These are phyloP conservation scores for Amanita thiersii DNA, from an alignment of 768 basidiomycete species.

Conservation along the genomic window DNA sequence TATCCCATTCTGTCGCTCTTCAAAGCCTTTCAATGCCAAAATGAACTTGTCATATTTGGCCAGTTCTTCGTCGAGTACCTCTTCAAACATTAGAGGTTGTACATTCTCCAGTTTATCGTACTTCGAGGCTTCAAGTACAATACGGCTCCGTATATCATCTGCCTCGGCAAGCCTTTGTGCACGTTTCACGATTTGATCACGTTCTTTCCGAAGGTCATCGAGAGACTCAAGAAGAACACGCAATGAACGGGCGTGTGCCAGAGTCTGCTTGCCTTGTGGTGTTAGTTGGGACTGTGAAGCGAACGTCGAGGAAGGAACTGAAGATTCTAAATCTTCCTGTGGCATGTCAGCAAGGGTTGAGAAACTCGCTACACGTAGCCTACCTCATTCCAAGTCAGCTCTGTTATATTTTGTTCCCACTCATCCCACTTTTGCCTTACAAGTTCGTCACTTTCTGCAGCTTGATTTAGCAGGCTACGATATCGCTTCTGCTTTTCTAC, in stretches of 20 bases:
- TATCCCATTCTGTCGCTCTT: constrained; percentile 55
- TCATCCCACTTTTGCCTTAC: constrained; percentile 84
- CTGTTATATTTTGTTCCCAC: constrained; percentile 68
- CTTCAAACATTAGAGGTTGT: constrained; percentile 83
- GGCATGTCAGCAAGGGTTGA: not conserved
- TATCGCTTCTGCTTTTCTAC: constrained; percentile 67
- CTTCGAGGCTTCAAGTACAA: constrained; percentile 57
- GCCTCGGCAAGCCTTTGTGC: constrained; percentile 51
- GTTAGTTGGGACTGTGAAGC: constrained; percentile 22
- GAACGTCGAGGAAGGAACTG: constrained; percentile 59
- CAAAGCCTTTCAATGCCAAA: constrained; percentile 42
- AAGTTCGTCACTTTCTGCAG: constrained; percentile 64
- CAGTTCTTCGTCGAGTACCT: constrained; percentile 69
- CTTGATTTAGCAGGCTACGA: constrained; percentile 61
- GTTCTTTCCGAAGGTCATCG: constrained; percentile 57
- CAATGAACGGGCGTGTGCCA: constrained; percentile 58
- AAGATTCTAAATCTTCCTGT: constrained; percentile 57
- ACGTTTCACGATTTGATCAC: constrained; percentile 54
- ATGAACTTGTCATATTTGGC: constrained; percentile 78
- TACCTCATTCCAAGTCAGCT: constrained; percentile 63
- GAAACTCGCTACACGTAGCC: constrained; percentile 14
- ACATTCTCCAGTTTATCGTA: constrained; percentile 64
- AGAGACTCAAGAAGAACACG: constrained; percentile 73
- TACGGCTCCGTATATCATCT: constrained; percentile 68
- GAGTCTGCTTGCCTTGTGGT: constrained; percentile 39